Evolutionary conservation across 805 yeast genomes (phyloP).

Genomic region (Wickerhamia fluorescens): DNA sequence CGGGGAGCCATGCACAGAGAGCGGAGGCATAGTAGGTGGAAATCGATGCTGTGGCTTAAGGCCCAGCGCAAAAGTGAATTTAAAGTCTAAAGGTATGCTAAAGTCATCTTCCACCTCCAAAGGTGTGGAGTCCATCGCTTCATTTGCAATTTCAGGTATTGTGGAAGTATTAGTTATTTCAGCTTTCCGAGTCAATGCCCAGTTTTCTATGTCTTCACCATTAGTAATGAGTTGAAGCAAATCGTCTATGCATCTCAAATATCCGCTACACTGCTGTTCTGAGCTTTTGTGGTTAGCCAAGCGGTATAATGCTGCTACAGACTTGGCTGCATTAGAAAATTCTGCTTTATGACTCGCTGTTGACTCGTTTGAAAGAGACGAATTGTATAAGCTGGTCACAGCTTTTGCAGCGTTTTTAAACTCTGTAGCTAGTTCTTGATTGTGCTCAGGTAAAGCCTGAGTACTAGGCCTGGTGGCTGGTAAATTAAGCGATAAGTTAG

Average conservation of each 20-base stretch:
- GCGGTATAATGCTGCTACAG: slow-evolving; percentile 48
- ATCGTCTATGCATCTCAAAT: slow-evolving; percentile 56
- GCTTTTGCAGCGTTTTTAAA: slow-evolving; percentile 68
- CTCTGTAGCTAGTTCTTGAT: slow-evolving; percentile 49
- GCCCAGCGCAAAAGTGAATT: slow-evolving; percentile 24
- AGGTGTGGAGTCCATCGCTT: background rate
- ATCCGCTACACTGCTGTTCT: slow-evolving; percentile 48
- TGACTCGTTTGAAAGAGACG: slow-evolving; percentile 9
- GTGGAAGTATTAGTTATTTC: slow-evolving; percentile 20
- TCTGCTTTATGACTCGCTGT: slow-evolving; percentile 16
- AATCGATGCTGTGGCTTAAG: slow-evolving; percentile 22
- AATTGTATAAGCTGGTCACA: slow-evolving; percentile 46
- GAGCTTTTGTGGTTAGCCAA: slow-evolving; percentile 48
- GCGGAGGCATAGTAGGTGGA: slow-evolving; percentile 30
- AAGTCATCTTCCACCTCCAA: slow-evolving; percentile 2
- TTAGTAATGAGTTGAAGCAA: slow-evolving; percentile 34
- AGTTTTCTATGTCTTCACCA: slow-evolving; percentile 43
- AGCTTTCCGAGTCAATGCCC: slow-evolving; percentile 43
- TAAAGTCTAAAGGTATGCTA: slow-evolving; percentile 20
- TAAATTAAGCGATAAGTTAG: slow-evolving; percentile 48
- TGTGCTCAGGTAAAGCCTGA: slow-evolving; percentile 40
- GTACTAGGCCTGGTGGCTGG: slow-evolving; percentile 47
- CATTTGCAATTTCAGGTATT: background rate
- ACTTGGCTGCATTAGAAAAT: slow-evolving; percentile 36
- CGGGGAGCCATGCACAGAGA: slow-evolving; percentile 20